Base-by-base conservation (phyloP, 306 rosid species). In the Prunus salicina region DNA sequence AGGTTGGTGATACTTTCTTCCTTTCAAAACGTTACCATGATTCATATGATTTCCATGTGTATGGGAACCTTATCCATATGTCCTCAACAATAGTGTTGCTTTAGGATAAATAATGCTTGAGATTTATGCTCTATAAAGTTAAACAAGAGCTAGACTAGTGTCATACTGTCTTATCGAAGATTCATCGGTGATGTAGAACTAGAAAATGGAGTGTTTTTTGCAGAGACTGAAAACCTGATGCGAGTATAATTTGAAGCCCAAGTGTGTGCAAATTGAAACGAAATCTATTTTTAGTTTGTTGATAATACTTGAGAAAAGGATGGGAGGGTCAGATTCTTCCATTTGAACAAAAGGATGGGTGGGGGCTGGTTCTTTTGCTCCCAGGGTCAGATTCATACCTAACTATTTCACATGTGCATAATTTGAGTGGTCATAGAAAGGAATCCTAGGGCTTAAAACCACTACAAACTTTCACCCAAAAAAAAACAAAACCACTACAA, bases 1-100 rank as follows among this genome's bases (percentile, higher is more conserved):
- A 92, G 97, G 97, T 89, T 56, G 45, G 89, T 64, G 62, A 72
- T 8, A 28, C 22, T 57, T 46, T 38, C 43, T 62, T 50, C 56
- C 0, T 20, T 24, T 24, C 22, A 5, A n/a, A 65, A 30, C 8
- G 2, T 43, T 32, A 68, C 58, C 22, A 45, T 30, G 38, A 55
- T 69, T 25, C n/a, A 46, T 25, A n/a, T 3, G 3, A 24, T 24
- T 41, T 10, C 16, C 45, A 8, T 5, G 58, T 6, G 9, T 30
- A 20, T 22, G 62, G 12, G 68, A 13, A 53, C 28, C 28, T 32
- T 15, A 14, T n/a, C 49, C 76, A 22, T 22, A 3, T 5, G 47
- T 74, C 78, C 9, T 60, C 20, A 47, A 25, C 69, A 19, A 14
- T 14, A 47, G 16, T 3, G 12, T 46, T 49, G 50, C 18, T 70